A percentile compares a stretch with the other conserved stretches of the same genome.
Evolutionary conservation across 2,329 filamentous ascomycete species (phyloP).

Genomic region (Beauveria brongniartii): DNA sequence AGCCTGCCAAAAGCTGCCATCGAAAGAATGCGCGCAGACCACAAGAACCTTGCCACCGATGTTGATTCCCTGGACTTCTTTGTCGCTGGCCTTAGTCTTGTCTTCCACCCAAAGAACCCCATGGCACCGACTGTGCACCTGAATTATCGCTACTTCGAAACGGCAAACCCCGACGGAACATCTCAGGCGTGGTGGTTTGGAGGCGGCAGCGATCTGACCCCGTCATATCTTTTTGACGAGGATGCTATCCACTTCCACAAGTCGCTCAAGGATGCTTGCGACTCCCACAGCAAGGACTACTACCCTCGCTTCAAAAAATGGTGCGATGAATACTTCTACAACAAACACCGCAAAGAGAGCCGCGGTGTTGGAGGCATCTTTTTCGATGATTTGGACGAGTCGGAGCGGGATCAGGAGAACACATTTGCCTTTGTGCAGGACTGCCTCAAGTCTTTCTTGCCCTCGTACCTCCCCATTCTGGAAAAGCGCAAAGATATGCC

Average conservation of each 20-base stretch:
- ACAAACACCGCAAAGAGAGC: slow-evolving; percentile 81
- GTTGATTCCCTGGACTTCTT: slow-evolving; percentile 90
- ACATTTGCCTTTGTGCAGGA: slow-evolving; percentile 85
- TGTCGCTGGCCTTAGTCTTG: slow-evolving; percentile 84
- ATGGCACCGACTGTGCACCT: slow-evolving; percentile 97
- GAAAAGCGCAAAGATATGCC: slow-evolving; percentile 86
- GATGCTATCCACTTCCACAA: slow-evolving; percentile 96
- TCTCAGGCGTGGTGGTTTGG: slow-evolving; percentile 97
- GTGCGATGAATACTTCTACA: slow-evolving; percentile 96
- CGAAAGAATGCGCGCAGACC: slow-evolving; percentile 86
- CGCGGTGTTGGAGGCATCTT: slow-evolving; percentile 94
- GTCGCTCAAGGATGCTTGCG: slow-evolving; percentile 85
- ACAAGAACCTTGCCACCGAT: slow-evolving; percentile 75
- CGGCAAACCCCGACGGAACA: slow-evolving; percentile 71
- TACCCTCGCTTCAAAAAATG: slow-evolving; percentile 94
- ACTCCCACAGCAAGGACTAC: slow-evolving; percentile 85
- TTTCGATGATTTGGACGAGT: slow-evolving; percentile 92
- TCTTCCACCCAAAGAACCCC: slow-evolving; percentile 88
- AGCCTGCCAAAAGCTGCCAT: slow-evolving; percentile 81
- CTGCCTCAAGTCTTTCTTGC: slow-evolving; percentile 78
- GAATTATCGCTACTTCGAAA: slow-evolving; percentile 99
- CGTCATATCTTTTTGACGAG: slow-evolving; percentile 90
- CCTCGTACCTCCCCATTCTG: slow-evolving; percentile 84
- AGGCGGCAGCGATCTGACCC: slow-evolving; percentile 88
- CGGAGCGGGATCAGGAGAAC: slow-evolving; percentile 78